Base-by-base conservation (phyloP, 768 basidiomycete species). In the Phanerochaete carnosa region DNA sequence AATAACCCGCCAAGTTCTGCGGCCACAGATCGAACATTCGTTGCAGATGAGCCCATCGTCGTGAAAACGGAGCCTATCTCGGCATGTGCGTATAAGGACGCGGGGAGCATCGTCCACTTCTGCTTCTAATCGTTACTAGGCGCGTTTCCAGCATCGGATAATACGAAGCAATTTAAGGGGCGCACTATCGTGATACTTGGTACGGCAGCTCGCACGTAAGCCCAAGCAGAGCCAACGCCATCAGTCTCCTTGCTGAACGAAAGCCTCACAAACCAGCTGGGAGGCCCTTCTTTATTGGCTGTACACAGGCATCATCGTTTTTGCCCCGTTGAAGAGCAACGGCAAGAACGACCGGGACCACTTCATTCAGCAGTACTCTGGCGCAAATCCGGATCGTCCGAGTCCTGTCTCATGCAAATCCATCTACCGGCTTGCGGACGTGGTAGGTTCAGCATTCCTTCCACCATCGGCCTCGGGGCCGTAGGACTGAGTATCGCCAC, bases 221-320 rank as follows among this genome's bases (percentile, higher is more conserved):
- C 30, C 33, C 13, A 15, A 30, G 16, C 15, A 6, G 33, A n/a
- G n/a, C n/a, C 16, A 25, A 28, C 26, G 13, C 50, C 50, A 13
- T 19, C 9, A 4, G 8, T 19, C 50, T 7, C 50, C 15, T 29
- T 15, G 15, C 50, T 3, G 2, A 4, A 3, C 22, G 50, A 16
- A 13, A 32, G 5, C 6, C 5, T 15, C 50, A 29, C 50, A 2
- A 32, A 13, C 22, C 47, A 64, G 63, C 22, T 64, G 63, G 63
- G 63, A 64, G 35, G 59, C 63, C 4, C 26, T 64, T n/a, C 57
- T 64, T n/a, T 64, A 61, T 33, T 64, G 60, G 60, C 57, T 64
- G 1, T 62, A 61, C 60, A 61, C 63, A 1, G 63, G 63, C 22
- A 47, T 26, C 6, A 52, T 62, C 29, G 55, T 55, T 16, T 62